Evolutionary conservation across 768 basidiomycete species (phyloP).

Genomic region (Leucocoprinus leucothites): DNA sequence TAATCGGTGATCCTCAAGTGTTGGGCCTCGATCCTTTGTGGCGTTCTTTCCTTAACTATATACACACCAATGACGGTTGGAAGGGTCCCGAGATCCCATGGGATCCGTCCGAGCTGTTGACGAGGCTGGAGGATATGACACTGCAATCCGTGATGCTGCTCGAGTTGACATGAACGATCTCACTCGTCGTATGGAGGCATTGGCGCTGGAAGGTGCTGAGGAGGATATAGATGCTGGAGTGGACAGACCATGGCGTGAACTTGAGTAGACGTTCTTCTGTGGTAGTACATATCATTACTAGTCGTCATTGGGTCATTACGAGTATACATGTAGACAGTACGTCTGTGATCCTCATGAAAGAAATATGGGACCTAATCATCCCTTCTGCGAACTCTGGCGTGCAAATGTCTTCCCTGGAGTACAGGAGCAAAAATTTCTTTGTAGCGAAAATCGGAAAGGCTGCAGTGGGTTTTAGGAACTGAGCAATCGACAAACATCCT

Average conservation of each 20-base stretch:
- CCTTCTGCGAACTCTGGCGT: conserved; percentile 9
- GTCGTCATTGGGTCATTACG: no score
- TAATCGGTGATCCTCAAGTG: conserved; percentile 56
- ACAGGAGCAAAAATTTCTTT: conserved; percentile 14
- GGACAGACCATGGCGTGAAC: conserved; percentile 40
- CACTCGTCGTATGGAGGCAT: conserved; percentile 29
- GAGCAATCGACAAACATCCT: not conserved
- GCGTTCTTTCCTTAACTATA: conserved; percentile 55
- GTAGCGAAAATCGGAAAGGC: conserved; percentile 7
- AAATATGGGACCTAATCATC: not conserved
- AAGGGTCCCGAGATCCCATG: conserved; percentile 46
- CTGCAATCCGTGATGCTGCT: conserved; percentile 26
- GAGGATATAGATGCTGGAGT: conserved; percentile 32
- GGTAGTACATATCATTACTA: no score
- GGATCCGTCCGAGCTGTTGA: conserved; percentile 39
- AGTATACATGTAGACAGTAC: not conserved
- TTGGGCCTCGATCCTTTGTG: conserved; percentile 60
- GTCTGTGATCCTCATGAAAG: not conserved
- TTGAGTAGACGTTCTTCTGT: conserved; percentile 31
- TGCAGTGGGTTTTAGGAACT: not conserved
- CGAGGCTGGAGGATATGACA: conserved; percentile 38
- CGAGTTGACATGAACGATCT: conserved; percentile 42
- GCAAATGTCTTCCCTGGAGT: conserved; percentile 14
- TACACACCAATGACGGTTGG: conserved; percentile 53
- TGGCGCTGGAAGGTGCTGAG: conserved; percentile 25